These are phyloP conservation scores for Apiospora phragmitis DNA, from an alignment of 2,329 filamentous ascomycete species.

Conservation along the genomic window DNA sequence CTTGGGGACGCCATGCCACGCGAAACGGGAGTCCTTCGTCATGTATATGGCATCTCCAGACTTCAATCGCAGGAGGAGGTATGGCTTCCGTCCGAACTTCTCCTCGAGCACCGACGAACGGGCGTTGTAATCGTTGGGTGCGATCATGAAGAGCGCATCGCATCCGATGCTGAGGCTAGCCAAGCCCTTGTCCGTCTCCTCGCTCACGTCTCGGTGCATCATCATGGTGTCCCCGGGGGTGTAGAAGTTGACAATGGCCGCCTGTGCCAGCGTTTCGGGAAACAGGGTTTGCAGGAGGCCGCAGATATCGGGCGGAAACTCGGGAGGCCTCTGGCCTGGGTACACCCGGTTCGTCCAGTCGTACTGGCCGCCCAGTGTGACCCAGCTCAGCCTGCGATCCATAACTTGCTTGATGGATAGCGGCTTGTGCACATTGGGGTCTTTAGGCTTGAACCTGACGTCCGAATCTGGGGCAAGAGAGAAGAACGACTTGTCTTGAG, in stretches of 20 bases:
- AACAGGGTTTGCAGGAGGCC: constrained; percentile 70
- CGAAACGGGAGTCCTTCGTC: constrained; percentile 77
- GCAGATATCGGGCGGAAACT: constrained; percentile 74
- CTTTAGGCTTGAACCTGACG: constrained; percentile 65
- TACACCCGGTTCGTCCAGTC: constrained; percentile 92
- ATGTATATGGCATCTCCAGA: constrained; percentile 93
- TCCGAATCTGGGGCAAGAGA: constrained; percentile 47
- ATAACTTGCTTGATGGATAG: constrained; percentile 70
- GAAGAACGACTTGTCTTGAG: constrained; percentile 52
- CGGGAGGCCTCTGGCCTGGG: constrained; percentile 64
- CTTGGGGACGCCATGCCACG: constrained; percentile 95
- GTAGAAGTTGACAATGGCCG: constrained; percentile 94
- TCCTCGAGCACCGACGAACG: constrained; percentile 25
- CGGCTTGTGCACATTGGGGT: constrained; percentile 72
- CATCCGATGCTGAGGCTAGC: constrained; percentile 89
- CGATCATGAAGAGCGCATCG: constrained; percentile 84
- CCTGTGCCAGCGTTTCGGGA: constrained; percentile 75
- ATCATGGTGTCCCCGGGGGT: constrained; percentile 87
- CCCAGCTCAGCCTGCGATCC: constrained; percentile 83
- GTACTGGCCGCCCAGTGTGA: constrained; percentile 93
- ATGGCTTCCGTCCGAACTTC: constrained; percentile 41
- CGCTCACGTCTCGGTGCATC: constrained; percentile 91
- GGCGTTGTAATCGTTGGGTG: constrained; percentile 51
- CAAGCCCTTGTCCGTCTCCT: constrained; percentile 74
- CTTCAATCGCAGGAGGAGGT: constrained; percentile 65